These are phyloP conservation scores for Fusarium aywerte DNA, from an alignment of 2,329 filamentous ascomycete species.

Conservation along the genomic window DNA sequence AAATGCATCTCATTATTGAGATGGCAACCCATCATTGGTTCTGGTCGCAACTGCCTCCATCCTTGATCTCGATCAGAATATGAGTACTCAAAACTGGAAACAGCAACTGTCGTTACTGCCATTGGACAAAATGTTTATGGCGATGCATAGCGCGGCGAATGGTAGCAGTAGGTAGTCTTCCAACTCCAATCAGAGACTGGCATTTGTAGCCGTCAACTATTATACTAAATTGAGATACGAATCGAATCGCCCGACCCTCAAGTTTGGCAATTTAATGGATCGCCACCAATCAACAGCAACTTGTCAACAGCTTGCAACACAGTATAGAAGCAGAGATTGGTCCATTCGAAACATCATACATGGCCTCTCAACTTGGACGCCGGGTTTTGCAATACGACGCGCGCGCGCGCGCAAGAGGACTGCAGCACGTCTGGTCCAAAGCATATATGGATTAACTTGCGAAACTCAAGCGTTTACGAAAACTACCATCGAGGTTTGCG, in stretches of 20 bases:
- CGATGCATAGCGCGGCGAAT: constrained; percentile 6
- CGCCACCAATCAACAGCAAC: constrained; percentile 24
- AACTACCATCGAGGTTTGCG: constrained; percentile 1
- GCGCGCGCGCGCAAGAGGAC: constrained; percentile 12
- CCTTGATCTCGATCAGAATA: constrained; percentile 25
- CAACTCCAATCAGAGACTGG: constrained; percentile 10
- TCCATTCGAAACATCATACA: not conserved
- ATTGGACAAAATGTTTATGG: constrained; percentile 13
- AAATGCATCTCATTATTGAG: constrained; percentile 4
- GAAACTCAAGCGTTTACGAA: constrained; percentile 12
- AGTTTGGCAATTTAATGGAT: not conserved
- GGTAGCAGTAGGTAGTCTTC: not conserved
- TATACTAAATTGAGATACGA: constrained; percentile 18
- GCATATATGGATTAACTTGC: not conserved
- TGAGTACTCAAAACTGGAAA: constrained; percentile 7
- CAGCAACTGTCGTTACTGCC: not conserved
- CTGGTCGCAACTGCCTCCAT: constrained; percentile 17
- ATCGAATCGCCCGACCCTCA: not conserved
- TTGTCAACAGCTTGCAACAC: constrained; percentile 11
- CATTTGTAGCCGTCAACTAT: constrained; percentile 1
- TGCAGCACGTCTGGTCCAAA: not conserved
- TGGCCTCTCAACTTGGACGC: not conserved
- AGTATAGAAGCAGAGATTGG: constrained; percentile 3
- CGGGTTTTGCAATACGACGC: constrained; percentile 22
- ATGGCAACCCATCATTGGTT: constrained; percentile 24